phyloP scores from a whole-genome alignment of 164 flowering plant species.

The Umbilicus rupestris region DNA sequence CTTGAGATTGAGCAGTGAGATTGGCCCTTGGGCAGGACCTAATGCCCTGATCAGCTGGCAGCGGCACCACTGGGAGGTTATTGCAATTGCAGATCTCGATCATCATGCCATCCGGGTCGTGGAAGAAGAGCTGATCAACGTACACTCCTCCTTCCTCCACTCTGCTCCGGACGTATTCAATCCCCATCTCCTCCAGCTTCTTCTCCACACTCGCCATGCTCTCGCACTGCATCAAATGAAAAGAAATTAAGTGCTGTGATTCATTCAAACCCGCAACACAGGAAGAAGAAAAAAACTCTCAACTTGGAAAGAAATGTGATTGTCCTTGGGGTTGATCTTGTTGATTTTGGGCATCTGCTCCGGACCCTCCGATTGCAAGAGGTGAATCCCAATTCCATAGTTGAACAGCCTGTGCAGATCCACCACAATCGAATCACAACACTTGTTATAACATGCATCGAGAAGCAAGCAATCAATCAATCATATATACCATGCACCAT shows the following conservation, averaged over 20 bases:
- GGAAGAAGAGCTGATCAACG: constrained; percentile 41
- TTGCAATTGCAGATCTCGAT: constrained; percentile 46
- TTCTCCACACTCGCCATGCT: background rate
- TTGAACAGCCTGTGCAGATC: background rate
- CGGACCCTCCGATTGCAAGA: background rate
- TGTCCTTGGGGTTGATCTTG: background rate
- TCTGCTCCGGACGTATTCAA: constrained; percentile 20
- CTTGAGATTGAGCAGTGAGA: background rate
- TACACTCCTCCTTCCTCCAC: constrained; percentile 30
- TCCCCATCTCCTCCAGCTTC: constrained; percentile 17
- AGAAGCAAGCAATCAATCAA: too few relatives aligned
- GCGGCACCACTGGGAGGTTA: constrained; percentile 29
- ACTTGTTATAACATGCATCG: background rate
- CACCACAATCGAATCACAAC: background rate
- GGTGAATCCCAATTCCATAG: background rate
- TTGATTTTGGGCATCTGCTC: background rate
- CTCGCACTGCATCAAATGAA: background rate
- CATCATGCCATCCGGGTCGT: constrained; percentile 40
- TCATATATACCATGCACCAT: background rate
- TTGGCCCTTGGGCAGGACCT: constrained; percentile 7
- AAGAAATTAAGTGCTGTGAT: background rate
- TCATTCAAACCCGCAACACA: background rate
- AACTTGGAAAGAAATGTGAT: background rate
- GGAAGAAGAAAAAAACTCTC: background rate
- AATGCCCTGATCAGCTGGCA: constrained; percentile 10